A percentile compares a stretch with the other conserved stretches of the same genome.
Conservation (phyloP, 768 basidiomycete genomes). For the Melanogaster broomeanus region DNA sequence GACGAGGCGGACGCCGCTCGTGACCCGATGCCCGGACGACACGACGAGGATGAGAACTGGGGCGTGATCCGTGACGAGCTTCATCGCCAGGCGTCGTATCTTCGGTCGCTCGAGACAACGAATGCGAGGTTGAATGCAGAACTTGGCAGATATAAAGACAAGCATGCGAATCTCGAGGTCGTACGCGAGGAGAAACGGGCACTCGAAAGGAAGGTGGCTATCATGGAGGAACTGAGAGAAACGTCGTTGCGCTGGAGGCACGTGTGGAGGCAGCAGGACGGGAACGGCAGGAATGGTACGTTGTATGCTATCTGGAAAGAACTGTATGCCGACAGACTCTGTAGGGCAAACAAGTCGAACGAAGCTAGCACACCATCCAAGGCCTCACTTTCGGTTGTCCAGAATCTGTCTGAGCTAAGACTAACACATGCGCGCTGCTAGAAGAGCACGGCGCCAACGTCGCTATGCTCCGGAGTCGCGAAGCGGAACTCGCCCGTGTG, state of each 20-base stretch:
- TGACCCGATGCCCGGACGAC: conserved; percentile 26
- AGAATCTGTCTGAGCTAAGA: conserved; percentile 60
- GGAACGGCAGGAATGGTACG: conserved; percentile 63
- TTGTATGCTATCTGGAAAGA: not conserved
- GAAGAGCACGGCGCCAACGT: conserved; percentile 64
- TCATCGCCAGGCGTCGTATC: conserved; percentile 61
- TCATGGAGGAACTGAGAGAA: conserved; percentile 56
- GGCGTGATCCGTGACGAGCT: conserved; percentile 66
- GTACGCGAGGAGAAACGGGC: conserved; percentile 73
- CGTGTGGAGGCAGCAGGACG: conserved; percentile 61
- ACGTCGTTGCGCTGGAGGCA: conserved; percentile 58
- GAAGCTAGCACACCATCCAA: conserved; percentile 40
- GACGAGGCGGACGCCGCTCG: conserved; percentile 44
- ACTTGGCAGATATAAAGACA: conserved; percentile 51
- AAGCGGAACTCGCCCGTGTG: conserved; percentile 48
- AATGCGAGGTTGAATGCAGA: conserved; percentile 61
- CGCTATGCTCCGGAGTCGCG: conserved; percentile 54
- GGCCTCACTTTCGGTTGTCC: conserved; percentile 56
- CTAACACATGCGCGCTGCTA: conserved; percentile 61
- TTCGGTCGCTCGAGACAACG: conserved; percentile 57
- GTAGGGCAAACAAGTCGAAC: conserved; percentile 40
- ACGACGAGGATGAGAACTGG: conserved; percentile 57
- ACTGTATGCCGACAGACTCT: conserved; percentile 1
- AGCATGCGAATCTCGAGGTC: conserved; percentile 65
- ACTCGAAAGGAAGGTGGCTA: conserved; percentile 53